phyloP scores from a whole-genome alignment of 768 basidiomycete species.

The Pholiota microspora region DNA sequence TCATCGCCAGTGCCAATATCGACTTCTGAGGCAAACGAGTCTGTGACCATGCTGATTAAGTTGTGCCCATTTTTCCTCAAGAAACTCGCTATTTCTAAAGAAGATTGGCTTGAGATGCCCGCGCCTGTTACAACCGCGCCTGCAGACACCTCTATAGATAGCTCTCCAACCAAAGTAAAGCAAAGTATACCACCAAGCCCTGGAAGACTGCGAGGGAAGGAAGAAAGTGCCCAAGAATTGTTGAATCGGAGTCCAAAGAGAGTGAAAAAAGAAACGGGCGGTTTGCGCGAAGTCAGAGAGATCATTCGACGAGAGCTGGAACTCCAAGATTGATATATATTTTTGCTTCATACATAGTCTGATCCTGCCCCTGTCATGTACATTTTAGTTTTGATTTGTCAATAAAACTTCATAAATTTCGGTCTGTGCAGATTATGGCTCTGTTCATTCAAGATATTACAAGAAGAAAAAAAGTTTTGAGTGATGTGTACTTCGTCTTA shows the following conservation, averaged over 20 bases:
- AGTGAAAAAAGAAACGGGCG: slow-evolving; percentile 69
- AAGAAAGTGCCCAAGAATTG: slow-evolving; percentile 61
- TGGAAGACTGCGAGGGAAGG: slow-evolving; percentile 41
- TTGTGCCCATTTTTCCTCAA: slow-evolving; percentile 83
- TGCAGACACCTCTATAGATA: slow-evolving; percentile 19
- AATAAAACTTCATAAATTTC: neutral
- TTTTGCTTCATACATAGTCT: slow-evolving; percentile 2
- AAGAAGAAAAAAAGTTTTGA: neutral
- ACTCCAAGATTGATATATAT: slow-evolving; percentile 49
- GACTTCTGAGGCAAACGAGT: slow-evolving; percentile 73
- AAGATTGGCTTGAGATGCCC: slow-evolving; percentile 64
- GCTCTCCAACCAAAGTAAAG: slow-evolving; percentile 40
- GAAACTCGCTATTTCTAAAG: slow-evolving; percentile 56
- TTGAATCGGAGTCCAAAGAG: slow-evolving; percentile 68
- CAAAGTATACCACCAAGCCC: slow-evolving; percentile 45
- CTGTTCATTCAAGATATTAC: too few relatives aligned
- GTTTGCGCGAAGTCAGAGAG: slow-evolving; percentile 77
- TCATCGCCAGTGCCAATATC: slow-evolving; percentile 83
- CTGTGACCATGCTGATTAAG: slow-evolving; percentile 58
- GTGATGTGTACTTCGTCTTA: too few relatives aligned
- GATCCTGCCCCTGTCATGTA: neutral
- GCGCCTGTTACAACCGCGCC: slow-evolving; percentile 28
- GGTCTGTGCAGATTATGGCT: too few relatives aligned
- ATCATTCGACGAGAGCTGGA: slow-evolving; percentile 80
- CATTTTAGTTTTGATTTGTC: neutral